Percentiles rank a stretch among this genome's conserved stretches.
Conservation (phyloP, 1,284 basidiomycete species). For the Afroboletus lepidellus region DNA sequence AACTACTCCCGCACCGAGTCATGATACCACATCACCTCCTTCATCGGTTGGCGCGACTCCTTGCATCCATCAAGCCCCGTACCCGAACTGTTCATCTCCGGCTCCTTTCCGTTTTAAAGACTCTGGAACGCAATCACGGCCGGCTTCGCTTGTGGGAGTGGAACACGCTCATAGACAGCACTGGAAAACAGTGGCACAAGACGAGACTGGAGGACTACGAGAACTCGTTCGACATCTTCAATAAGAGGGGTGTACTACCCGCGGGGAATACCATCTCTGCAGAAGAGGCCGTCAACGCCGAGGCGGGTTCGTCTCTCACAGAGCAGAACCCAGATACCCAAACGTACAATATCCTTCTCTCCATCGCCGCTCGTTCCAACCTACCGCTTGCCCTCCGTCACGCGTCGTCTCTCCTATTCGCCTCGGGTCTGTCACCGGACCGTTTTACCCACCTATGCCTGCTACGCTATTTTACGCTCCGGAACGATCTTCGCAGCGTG, state of each 20-base stretch:
- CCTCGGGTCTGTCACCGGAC: slow-evolving; percentile 54
- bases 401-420: slow-evolving; percentile 49
- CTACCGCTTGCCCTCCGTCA: slow-evolving; percentile 46
- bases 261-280: background rate
- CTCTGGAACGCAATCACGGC: slow-evolving; percentile 52
- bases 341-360: slow-evolving; percentile 67
- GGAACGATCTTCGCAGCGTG: slow-evolving; percentile 49
- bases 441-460: slow-evolving; percentile 60
- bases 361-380: slow-evolving; percentile 56
- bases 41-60: slow-evolving; percentile 56
- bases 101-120: slow-evolving; percentile 60
- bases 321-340: slow-evolving; percentile 53
- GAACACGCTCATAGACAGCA: slow-evolving; percentile 69
- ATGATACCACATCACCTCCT: slow-evolving; percentile 52
- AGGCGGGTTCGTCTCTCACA: background rate
- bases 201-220: slow-evolving; percentile 55
- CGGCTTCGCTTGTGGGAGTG: slow-evolving; percentile 60
- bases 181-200: slow-evolving; percentile 65
- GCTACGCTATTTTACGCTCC: slow-evolving; percentile 53
- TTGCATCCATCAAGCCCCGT: slow-evolving; percentile 50
- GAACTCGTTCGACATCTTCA: slow-evolving; percentile 57
- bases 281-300: background rate
- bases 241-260: slow-evolving; percentile 50
- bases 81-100: slow-evolving; percentile 60
- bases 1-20: slow-evolving; percentile 34